These are phyloP conservation scores for Clonostachys sp. DNA, from an alignment of 2,329 filamentous ascomycete species.

Conservation along the genomic window DNA sequence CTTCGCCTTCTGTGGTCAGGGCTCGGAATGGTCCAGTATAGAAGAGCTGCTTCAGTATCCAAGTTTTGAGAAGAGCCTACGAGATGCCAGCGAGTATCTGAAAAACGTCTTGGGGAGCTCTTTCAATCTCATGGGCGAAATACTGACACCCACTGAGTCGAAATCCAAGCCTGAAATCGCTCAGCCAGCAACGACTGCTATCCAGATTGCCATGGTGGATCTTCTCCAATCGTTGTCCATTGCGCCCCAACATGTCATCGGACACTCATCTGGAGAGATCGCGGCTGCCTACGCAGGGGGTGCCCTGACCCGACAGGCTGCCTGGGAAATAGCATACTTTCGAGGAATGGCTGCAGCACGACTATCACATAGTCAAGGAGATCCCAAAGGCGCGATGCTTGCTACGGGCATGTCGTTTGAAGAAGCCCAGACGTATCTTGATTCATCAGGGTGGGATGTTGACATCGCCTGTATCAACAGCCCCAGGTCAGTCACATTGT, in stretches of 20 bases:
- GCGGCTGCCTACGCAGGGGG: conserved; percentile 36
- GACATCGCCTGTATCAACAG: conserved; percentile 40
- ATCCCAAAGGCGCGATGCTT: conserved; percentile 33
- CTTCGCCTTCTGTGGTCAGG: conserved; percentile 39
- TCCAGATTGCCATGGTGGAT: conserved; percentile 36
- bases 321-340: conserved; percentile 35
- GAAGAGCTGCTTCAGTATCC: conserved; percentile 33
- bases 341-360: conserved; percentile 28
- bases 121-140: conserved; percentile 28
- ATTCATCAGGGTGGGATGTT: conserved; percentile 8
- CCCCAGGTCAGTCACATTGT: conserved; percentile 35
- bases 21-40: conserved; percentile 36
- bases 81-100: conserved; percentile 22
- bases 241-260: conserved; percentile 25
- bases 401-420: conserved; percentile 25
- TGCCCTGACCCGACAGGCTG: conserved; percentile 24
- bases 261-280: conserved; percentile 42
- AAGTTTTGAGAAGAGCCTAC: conserved; percentile 33
- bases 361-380: conserved; percentile 15
- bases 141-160: conserved; percentile 18
- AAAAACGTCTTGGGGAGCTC: conserved; percentile 16
- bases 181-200: conserved; percentile 33
- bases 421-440: conserved; percentile 19
- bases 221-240: conserved; percentile 26
- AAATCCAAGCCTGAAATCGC: conserved; percentile 28